Evolutionary conservation across 1,139 yeast genomes (phyloP).

Genomic region (Saccharomyces hybrid): DNA sequence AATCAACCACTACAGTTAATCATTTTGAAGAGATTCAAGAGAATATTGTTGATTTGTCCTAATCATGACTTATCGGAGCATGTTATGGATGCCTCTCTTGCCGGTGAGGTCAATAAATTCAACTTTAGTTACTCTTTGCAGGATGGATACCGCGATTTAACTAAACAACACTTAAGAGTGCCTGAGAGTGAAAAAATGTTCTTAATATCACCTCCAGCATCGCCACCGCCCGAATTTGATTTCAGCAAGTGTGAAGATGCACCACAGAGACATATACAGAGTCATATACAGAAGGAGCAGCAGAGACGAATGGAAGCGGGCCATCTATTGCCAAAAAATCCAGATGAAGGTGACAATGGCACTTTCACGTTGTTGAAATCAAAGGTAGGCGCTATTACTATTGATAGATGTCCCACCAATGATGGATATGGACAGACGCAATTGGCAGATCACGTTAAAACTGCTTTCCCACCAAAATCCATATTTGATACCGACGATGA

Average conservation of each 20-base stretch:
- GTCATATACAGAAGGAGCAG: slow-evolving; percentile 6
- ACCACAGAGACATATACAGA: slow-evolving; percentile 24
- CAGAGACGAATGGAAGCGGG: slow-evolving; percentile 1
- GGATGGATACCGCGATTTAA: slow-evolving; percentile 12
- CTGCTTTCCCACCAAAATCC: slow-evolving; percentile 33
- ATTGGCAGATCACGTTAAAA: slow-evolving; percentile 8
- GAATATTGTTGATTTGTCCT: slow-evolving; percentile 20
- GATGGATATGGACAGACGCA: neutral
- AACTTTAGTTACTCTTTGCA: slow-evolving; percentile 17
- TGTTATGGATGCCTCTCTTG: slow-evolving; percentile 5
- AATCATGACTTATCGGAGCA: slow-evolving; percentile 7
- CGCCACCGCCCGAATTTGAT: slow-evolving; percentile 37
- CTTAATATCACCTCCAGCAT: slow-evolving; percentile 36
- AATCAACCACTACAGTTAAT: slow-evolving; percentile 17
- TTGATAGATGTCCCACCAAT: slow-evolving; percentile 10
- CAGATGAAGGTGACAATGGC: neutral
- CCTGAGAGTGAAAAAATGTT: slow-evolving; percentile 32
- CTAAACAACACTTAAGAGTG: slow-evolving; percentile 26
- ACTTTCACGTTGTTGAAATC: slow-evolving; percentile 7
- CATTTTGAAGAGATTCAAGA: slow-evolving; percentile 13
- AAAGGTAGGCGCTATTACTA: slow-evolving; percentile 12
- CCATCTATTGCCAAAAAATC: neutral
- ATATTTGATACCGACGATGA: slow-evolving; percentile 32
- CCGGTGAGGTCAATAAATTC: slow-evolving; percentile 2
- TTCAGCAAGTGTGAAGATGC: slow-evolving; percentile 33